Base-by-base conservation (phyloP, 768 basidiomycete species). In the Xerocomellus dryophilus region DNA sequence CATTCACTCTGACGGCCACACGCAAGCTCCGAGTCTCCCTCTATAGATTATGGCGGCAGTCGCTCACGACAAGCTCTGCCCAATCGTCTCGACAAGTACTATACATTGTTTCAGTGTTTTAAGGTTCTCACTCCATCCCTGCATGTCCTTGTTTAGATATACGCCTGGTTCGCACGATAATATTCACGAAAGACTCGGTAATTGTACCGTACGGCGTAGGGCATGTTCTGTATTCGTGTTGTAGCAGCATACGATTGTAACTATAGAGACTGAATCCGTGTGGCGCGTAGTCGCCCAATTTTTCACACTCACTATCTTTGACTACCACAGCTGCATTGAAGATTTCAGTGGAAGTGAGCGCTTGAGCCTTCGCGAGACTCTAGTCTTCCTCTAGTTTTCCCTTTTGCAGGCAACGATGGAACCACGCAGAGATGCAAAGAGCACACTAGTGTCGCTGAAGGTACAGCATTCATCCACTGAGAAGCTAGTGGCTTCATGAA, bases 361-460 rank as follows among this genome's bases (percentile, higher is more conserved):
- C n/a, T n/a, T n/a, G n/a, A n/a, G n/a, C n/a, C n/a, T 15, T 43
- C 23, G 18, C 47, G 35, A 35, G 34, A 31, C n/a, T 0, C 43
- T 23, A 9, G 31, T 20, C 20, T 42, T 42, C 15, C 32, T 40
- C 23, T 12, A 8, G 7, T 18, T 2, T 40, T 46, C 18, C n/a
- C n/a, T 31, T 27, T 47, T 45, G 17, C 50, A 41, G 44, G 51
- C 25, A 48, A 44, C 36, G 21, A 70, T 72, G 69, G 66, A 68
- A 47, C 48, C 71, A 45, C 53, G 31, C 17, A 53, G 29, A 31
- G 61, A 46, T 46, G 54, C 58, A 31, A 59, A 14, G 34, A 45
- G 54, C 21, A 42, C 45, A 18, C 56, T 70, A 15, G 40, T 60
- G 32, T 54, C 68, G 12, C 46, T 70, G 39, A 70, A 68, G 70